These are phyloP conservation scores for Monosporozyma servazzii DNA, from an alignment of 805 yeast species.

Conservation along the genomic window DNA sequence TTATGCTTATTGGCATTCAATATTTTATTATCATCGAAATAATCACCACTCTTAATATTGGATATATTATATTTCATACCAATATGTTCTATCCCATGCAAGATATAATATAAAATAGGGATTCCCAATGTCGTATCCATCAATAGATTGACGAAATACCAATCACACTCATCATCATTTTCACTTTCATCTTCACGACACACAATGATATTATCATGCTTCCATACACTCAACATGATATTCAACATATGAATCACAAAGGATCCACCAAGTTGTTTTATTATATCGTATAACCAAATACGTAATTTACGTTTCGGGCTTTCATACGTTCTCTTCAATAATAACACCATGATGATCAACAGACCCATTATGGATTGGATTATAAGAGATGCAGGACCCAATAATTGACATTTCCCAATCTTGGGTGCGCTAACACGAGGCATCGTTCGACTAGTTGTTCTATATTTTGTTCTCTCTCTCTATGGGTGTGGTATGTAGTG, in stretches of 20 bases:
- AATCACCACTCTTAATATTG: conserved; percentile 42
- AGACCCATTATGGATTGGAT: conserved; percentile 73
- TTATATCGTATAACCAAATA: conserved; percentile 83
- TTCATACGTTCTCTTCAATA: conserved; percentile 70
- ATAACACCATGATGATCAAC: conserved; percentile 62
- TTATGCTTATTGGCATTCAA: conserved; percentile 35
- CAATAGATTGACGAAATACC: conserved; percentile 84
- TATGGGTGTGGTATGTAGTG: too few species aligned
- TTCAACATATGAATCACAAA: conserved; percentile 75
- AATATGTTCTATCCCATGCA: conserved; percentile 43
- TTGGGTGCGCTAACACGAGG: not conserved
- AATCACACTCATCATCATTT: conserved; percentile 74
- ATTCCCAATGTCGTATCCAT: conserved; percentile 93
- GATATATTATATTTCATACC: conserved; percentile 26
- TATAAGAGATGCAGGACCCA: conserved; percentile 80
- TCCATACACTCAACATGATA: conserved; percentile 55
- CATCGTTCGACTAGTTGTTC: not conserved
- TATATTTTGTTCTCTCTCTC: not conserved
- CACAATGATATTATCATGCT: conserved; percentile 16
- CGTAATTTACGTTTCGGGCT: conserved; percentile 80
- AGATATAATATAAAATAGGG: conserved; percentile 57
- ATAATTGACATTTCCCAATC: conserved; percentile 40
- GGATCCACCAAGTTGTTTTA: conserved; percentile 85
- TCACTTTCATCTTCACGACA: conserved; percentile 11
- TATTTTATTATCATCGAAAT: conserved; percentile 12